Conservation (phyloP, 306 rosid species). For the Prinsepia uniflora region DNA sequence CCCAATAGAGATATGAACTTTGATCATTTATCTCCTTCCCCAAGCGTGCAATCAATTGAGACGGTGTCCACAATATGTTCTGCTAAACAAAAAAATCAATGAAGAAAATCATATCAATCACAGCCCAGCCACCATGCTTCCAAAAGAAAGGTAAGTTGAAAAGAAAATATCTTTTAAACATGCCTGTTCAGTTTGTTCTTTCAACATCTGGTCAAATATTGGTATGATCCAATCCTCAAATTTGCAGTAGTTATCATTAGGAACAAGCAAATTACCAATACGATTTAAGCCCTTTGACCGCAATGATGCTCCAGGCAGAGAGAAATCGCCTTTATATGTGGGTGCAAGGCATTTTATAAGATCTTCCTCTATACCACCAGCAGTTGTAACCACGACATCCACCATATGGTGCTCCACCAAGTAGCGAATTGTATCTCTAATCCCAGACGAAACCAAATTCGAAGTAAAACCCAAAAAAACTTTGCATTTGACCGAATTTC, state of each 20-base stretch:
- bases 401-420: slow-evolving; percentile 87
- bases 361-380: slow-evolving; percentile 96
- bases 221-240: slow-evolving; percentile 98
- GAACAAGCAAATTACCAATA: slow-evolving; percentile 88
- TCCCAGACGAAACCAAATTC: slow-evolving; percentile 88
- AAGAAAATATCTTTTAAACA: neutral
- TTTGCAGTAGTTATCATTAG: slow-evolving; percentile 84
- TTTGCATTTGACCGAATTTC: slow-evolving; percentile 61
- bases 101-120: neutral
- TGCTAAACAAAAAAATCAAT: slow-evolving; percentile 18
- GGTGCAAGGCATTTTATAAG: slow-evolving; percentile 92
- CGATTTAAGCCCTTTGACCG: slow-evolving; percentile 91
- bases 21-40: slow-evolving; percentile 81
- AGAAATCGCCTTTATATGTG: slow-evolving; percentile 75
- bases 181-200: slow-evolving; percentile 71
- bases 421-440: slow-evolving; percentile 75
- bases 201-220: slow-evolving; percentile 83
- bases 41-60: slow-evolving; percentile 74
- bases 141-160: neutral
- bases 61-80: slow-evolving; percentile 85
- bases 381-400: slow-evolving; percentile 82
- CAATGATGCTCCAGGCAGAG: slow-evolving; percentile 63
- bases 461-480: slow-evolving; percentile 92
- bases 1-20: slow-evolving; percentile 92
- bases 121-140: neutral